phyloP scores from a whole-genome alignment of 768 basidiomycete species.

The Tricholoma saponaceum region DNA sequence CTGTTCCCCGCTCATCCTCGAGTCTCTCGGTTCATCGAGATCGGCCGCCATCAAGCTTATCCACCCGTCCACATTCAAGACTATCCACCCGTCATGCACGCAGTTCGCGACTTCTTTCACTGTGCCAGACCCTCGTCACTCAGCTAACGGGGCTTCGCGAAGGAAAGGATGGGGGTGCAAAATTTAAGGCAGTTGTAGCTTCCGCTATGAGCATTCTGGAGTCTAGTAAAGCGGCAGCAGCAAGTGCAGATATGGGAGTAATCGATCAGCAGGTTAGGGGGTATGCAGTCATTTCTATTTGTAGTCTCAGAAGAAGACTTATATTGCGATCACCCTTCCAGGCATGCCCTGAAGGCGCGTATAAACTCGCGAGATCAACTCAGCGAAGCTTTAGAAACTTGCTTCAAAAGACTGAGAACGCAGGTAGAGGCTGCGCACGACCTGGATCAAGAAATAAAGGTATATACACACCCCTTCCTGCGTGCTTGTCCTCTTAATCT shows the following conservation, averaged over 20 bases:
- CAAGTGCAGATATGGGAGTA: conserved; percentile 49
- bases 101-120: conserved; percentile 42
- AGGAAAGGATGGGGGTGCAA: conserved; percentile 30
- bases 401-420: conserved; percentile 48
- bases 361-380: conserved; percentile 61
- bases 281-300: conserved; percentile 31
- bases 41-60: conserved; percentile 27
- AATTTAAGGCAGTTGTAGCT: conserved; percentile 48
- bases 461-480: conserved; percentile 15
- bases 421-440: conserved; percentile 47
- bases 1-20: conserved; percentile 28
- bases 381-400: conserved; percentile 55
- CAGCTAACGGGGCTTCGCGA: conserved; percentile 54
- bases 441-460: conserved; percentile 65
- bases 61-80: conserved; percentile 34
- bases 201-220: conserved; percentile 59
- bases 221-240: conserved; percentile 46
- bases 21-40: conserved; percentile 21
- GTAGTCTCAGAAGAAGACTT: conserved; percentile 4
- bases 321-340: conserved; percentile 17
- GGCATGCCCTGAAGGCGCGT: conserved; percentile 63
- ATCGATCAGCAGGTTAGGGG: conserved; percentile 57
- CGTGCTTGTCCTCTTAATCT: neutral
- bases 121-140: conserved; percentile 46
- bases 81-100: conserved; percentile 47